Base-by-base conservation (phyloP, 352 stramenopile genomes). In the Elongisporangium senticosum region DNA sequence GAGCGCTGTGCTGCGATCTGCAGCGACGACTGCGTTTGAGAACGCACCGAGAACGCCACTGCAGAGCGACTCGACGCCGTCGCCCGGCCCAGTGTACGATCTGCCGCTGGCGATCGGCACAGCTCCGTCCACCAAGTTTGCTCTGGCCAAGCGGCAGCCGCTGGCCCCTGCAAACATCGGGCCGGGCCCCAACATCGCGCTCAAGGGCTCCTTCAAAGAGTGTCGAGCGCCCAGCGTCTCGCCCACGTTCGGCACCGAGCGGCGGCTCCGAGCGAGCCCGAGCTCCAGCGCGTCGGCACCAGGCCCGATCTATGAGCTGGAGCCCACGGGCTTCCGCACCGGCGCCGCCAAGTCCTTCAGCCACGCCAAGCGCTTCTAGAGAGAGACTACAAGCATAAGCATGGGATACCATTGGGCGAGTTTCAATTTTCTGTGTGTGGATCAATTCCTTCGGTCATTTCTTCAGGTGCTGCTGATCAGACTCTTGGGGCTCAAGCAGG, bases 61-160 rank as follows among this genome's bases (percentile, higher is more conserved):
- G 2, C 65, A 74, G 37, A 72, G 78, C 20, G 81, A 90, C 59
- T 65, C 67, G 24, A 91, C 84, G 48, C 74, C 79, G 17, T 89
- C 77, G 13, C 83, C 84, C 2, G 84, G 83, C 0, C 83, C 84
- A 4, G 86, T 94, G 55, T 94, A 94, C 63, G 77, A 91, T 22
- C 64, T 91, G 5, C 71, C 75, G 4, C 69, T 71, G 13, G 63
- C 74, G 2, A 72, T 87, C 28, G 75, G 82, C 40, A 67, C 61
- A 48, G 65, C 67, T 1, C 53, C 67, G 8, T 75, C 75, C 10
- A 62, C 78, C 39, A 89, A 87, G 59, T 86, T 90, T 62, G 81
- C 80, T 43, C 85, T 75, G 5, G 69, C 80, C 17, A 69, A 75
- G 51, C 79, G 84, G 1, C 72, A 65, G 15, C 75, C 79, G 17